Conservation (phyloP, 192 early-diverging fungal species). For the Helicostylum pulchrum region DNA sequence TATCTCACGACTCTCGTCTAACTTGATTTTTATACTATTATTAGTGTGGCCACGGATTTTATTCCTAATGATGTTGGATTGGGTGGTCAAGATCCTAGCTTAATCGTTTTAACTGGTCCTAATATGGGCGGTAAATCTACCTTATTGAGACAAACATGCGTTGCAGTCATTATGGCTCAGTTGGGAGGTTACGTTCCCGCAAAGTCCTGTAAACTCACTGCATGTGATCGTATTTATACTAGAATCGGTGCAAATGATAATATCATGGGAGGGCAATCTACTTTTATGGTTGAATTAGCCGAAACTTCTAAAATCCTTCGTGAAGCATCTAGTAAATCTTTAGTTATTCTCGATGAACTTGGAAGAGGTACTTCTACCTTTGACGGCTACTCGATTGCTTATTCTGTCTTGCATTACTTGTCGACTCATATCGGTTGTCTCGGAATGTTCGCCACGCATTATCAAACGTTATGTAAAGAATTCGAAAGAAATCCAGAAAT, state of each 20-base stretch:
- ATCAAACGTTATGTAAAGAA: constrained; percentile 85
- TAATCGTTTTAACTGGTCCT: constrained; percentile 95
- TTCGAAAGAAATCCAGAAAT: constrained; percentile 77
- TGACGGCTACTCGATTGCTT: constrained; percentile 97
- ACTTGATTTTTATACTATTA: not conserved
- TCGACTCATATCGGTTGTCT: constrained; percentile 80
- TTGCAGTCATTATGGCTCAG: constrained; percentile 95
- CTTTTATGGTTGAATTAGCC: constrained; percentile 94
- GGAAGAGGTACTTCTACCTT: constrained; percentile 96
- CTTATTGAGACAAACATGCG: constrained; percentile 89
- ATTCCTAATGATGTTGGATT: constrained; percentile 94
- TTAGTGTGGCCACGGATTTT: constrained; percentile 60
- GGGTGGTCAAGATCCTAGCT: constrained; percentile 59
- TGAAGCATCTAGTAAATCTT: constrained; percentile 84
- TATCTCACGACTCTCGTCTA: constrained; percentile 7
- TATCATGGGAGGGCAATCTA: constrained; percentile 90
- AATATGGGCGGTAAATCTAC: constrained; percentile 99
- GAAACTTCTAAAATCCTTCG: constrained; percentile 92
- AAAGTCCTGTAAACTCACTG: constrained; percentile 60
- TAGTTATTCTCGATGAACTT: constrained; percentile 97
- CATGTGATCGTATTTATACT: constrained; percentile 94
- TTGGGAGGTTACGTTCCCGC: constrained; percentile 95
- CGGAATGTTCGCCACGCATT: constrained; percentile 96
- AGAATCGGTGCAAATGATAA: constrained; percentile 98
- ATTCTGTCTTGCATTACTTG: constrained; percentile 82